A percentile compares a stretch with the other conserved stretches of the same genome.
phyloP scores from a whole-genome alignment of 345 rosid genomes.

The Punica granatum region DNA sequence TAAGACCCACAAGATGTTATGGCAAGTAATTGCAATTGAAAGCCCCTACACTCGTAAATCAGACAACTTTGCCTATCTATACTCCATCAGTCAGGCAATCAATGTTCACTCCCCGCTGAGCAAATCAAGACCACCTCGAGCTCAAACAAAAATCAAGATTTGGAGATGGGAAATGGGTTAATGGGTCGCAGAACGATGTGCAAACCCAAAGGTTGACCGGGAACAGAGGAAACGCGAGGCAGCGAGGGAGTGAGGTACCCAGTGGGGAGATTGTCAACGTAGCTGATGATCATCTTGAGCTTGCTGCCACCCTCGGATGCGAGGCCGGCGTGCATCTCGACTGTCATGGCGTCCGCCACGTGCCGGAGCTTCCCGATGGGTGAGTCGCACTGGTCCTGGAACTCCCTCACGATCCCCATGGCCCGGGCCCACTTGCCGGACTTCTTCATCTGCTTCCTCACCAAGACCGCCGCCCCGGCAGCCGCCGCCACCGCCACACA shows the following conservation, averaged over 20 bases:
- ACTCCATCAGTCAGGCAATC: not conserved
- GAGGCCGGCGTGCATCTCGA: constrained; percentile 91
- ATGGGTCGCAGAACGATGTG: no score
- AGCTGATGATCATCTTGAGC: constrained; percentile 93
- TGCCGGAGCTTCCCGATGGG: constrained; percentile 58
- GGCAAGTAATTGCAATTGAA: not conserved
- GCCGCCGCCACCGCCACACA: constrained; percentile 35
- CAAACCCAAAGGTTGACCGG: not conserved
- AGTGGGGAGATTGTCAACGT: constrained; percentile 85
- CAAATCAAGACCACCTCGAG: not conserved
- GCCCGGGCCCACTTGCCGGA: constrained; percentile 55
- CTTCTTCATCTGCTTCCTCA: constrained; percentile 39
- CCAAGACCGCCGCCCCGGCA: constrained; percentile 55
- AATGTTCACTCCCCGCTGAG: not conserved
- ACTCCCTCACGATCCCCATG: constrained; percentile 49
- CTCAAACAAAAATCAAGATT: not conserved
- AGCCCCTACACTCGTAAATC: not conserved
- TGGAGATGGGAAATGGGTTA: no score
- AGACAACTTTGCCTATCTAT: no score
- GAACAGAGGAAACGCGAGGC: not conserved
- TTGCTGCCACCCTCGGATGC: constrained; percentile 88
- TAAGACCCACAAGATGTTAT: not conserved
- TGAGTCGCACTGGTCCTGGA: constrained; percentile 67
- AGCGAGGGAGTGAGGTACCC: constrained; percentile 34
- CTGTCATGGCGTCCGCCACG: constrained; percentile 86